Evolutionary conservation across 345 rosid species (phyloP), one percentile per base, ranked within the genome.

Genomic region (Excoecaria cochinchinensis): DNA sequence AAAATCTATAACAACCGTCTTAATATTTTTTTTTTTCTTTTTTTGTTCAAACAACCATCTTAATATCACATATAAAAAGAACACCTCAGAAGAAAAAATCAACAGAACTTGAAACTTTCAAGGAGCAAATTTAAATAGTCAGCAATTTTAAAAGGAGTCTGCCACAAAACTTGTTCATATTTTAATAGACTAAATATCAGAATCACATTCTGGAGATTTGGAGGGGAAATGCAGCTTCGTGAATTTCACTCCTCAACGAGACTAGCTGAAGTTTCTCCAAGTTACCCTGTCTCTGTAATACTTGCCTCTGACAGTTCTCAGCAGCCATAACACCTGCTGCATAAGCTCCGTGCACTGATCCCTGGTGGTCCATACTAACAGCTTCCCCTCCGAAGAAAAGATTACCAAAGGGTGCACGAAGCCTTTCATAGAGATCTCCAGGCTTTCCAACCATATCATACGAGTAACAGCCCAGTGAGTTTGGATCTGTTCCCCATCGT

Each of bases 361-460:
- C 98, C 79, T 89, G 92, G 78, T 89, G 92, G 5, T 93, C 97
- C 71, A 89, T 76, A 78, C 92, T 91, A 56, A 90, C 89, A 4
- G 94, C 98, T 85, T 93, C 98, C 75, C 98, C 98, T 76, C 92
- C 97, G 8, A 93, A 93, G 84, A 93, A 93, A 21, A 91, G 79
- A 64, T 88, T 93, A 38, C 90, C 94, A 12, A 91, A 71, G 0
- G 94, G 92, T 60, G 85, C 86, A 53, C 92, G 86, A 56, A 93
- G 90, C 79, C 91, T 90, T 7, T 87, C 87, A 8, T 91, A 93
- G 9, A 87, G 22, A 84, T 91, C 98, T 25, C 48, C 86, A 0
- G 91, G 87, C 87, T 86, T 90, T 63, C 97, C 98, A 21, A 91
- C 94, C n/a, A 83, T 74, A 65, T 93, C 98, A 6, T 90, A 93